Conservation (phyloP, 2,329 filamentous ascomycete species). For the Coniochaeta sp. region DNA sequence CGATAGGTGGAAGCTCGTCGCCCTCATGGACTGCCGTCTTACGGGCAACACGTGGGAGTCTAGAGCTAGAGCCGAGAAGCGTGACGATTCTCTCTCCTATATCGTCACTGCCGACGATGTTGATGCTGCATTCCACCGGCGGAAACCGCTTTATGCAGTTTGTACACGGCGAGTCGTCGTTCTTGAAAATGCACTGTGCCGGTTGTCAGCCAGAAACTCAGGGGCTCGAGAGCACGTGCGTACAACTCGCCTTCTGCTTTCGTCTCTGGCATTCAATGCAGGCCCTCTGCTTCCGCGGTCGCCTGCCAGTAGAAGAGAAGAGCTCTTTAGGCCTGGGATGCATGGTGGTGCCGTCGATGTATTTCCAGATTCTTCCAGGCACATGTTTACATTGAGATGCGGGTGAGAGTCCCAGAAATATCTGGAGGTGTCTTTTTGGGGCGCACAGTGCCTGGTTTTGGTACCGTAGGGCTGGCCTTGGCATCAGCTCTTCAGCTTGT, state of each 20-base stretch:
- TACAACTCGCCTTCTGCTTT: not conserved
- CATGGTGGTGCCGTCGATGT: not conserved
- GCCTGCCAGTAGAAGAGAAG: not conserved
- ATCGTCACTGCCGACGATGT: not conserved
- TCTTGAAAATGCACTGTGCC: not conserved
- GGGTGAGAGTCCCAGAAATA: not conserved
- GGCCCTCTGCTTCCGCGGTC: not conserved
- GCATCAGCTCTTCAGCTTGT: not conserved
- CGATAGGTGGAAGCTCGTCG: not conserved
- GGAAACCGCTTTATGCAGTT: conserved; percentile 1
- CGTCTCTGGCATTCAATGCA: conserved; percentile 1
- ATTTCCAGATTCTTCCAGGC: not conserved
- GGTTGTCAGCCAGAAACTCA: not conserved
- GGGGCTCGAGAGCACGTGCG: not conserved
- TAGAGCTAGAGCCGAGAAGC: not conserved
- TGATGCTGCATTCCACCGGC: not conserved
- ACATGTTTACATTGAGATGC: not conserved
- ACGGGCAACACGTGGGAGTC: not conserved
- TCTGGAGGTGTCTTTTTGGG: not conserved
- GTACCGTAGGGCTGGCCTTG: not conserved
- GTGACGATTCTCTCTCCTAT: not conserved
- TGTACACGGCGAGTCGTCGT: not conserved
- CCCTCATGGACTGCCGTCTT: not conserved
- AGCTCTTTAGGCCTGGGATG: not conserved
- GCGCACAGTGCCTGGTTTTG: not conserved